Percentiles rank a stretch among this genome's conserved stretches.
These are phyloP conservation scores for Cicer cuneatum DNA, from an alignment of 306 rosid genomes.

Conservation along the genomic window DNA sequence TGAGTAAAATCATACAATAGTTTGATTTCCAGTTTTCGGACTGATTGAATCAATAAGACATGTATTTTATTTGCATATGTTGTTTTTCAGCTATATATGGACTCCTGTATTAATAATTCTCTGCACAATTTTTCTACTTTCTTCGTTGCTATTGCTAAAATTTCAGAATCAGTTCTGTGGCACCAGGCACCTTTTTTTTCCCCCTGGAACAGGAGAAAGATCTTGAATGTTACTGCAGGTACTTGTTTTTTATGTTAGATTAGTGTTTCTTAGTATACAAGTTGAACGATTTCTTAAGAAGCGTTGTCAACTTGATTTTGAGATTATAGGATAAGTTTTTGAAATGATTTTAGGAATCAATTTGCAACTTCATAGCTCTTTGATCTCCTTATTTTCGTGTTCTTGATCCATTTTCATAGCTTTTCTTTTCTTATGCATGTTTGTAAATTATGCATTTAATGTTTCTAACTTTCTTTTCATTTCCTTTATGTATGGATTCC, in stretches of 20 bases:
- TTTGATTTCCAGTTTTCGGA: conserved; percentile 51
- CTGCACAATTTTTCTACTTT: conserved; percentile 29
- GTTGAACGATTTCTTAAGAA: conserved; percentile 16
- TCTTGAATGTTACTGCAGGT: conserved; percentile 7
- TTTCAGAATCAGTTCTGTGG: conserved; percentile 36
- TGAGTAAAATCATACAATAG: conserved; percentile 72
- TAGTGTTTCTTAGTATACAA: neutral
- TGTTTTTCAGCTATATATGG: conserved; percentile 39
- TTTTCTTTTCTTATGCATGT: neutral
- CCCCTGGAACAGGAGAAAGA: conserved; percentile 22
- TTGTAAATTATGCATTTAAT: neutral
- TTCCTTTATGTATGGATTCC: conserved; percentile 22
- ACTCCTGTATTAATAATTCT: conserved; percentile 43
- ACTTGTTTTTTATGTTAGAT: conserved; percentile 1
- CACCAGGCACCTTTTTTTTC: conserved; percentile 17
- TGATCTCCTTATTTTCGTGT: neutral
- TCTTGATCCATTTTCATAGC: conserved; percentile 12
- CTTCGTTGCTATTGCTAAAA: conserved; percentile 37
- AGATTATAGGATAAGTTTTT: neutral
- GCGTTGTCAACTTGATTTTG: conserved; percentile 21
- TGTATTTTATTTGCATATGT: conserved; percentile 45
- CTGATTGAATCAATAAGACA: conserved; percentile 50
- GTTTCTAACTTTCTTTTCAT: conserved; percentile 10
- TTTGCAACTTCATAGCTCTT: neutral
- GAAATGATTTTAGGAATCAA: conserved; percentile 22